These are phyloP conservation scores for Verticillium isaacii DNA, from an alignment of 2,329 filamentous ascomycete species.

Conservation along the genomic window DNA sequence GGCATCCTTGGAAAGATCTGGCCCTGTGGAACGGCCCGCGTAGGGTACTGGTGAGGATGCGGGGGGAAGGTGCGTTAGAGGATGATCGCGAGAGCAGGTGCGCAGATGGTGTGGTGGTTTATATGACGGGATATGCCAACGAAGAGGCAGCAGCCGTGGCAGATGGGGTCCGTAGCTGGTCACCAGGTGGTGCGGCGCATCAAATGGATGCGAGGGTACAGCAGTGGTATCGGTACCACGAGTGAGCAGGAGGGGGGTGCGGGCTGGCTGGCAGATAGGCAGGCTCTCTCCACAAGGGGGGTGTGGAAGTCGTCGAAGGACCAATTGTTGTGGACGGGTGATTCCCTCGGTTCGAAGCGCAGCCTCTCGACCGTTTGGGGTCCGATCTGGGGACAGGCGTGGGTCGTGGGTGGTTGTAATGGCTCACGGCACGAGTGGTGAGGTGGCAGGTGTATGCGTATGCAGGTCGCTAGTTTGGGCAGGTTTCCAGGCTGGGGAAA, in stretches of 20 bases:
- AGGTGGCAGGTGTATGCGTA: conserved; percentile 36
- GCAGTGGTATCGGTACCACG: conserved; percentile 7
- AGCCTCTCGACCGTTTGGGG: conserved; percentile 15
- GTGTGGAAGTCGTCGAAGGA: background rate
- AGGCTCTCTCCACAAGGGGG: conserved; percentile 6
- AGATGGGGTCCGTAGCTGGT: conserved; percentile 7
- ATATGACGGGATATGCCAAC: conserved; percentile 9
- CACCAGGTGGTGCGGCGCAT: conserved; percentile 4
- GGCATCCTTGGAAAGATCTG: conserved; percentile 13
- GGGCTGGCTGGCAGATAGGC: conserved; percentile 3
- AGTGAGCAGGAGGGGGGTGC: conserved; percentile 4
- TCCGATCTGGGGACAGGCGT: conserved; percentile 29
- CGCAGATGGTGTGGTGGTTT: conserved; percentile 5
- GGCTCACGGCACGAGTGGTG: conserved; percentile 33
- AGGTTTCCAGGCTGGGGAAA: conserved; percentile 23
- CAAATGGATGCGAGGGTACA: conserved; percentile 1
- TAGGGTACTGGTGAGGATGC: conserved; percentile 10
- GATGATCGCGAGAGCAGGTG: conserved; percentile 8
- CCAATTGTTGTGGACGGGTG: conserved; percentile 11
- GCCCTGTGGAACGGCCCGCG: conserved; percentile 14
- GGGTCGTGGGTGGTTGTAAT: conserved; percentile 28
- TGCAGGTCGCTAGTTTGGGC: conserved; percentile 41
- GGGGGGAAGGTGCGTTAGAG: conserved; percentile 9
- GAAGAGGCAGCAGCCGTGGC: conserved; percentile 6
- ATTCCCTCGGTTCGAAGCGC: conserved; percentile 7